Percentiles rank a stretch among this genome's conserved stretches.
Evolutionary conservation across 345 rosid species (phyloP).

Genomic region (Lumnitzera littorea): DNA sequence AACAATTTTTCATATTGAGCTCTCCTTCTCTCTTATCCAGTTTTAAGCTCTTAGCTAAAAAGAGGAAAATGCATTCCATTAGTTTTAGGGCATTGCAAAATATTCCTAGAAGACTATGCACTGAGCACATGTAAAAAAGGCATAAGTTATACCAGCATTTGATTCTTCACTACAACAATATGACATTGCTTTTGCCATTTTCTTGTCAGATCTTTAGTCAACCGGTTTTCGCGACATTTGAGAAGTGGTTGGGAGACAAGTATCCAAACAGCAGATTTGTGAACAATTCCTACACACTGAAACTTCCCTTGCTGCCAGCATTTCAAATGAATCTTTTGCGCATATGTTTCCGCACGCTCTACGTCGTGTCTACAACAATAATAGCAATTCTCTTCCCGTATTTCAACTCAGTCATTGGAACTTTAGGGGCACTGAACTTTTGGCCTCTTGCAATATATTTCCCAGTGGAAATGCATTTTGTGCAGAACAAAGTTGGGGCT

Average conservation of each 20-base stretch:
- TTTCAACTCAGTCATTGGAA: slow-evolving; percentile 77
- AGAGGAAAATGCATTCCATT: too few species aligned
- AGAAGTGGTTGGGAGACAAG: slow-evolving; percentile 29
- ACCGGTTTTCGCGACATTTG: slow-evolving; percentile 38
- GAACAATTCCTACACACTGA: slow-evolving; percentile 17
- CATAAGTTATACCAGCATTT: too few species aligned
- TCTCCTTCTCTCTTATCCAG: too few species aligned
- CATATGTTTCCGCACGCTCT: slow-evolving; percentile 40
- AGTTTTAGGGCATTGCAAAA: too few species aligned
- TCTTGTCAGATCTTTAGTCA: slow-evolving; percentile 40
- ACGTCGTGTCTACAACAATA: slow-evolving; percentile 41
- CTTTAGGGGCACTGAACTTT: slow-evolving; percentile 61
- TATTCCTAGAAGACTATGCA: too few species aligned
- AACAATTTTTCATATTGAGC: too few species aligned
- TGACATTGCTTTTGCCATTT: too few species aligned
- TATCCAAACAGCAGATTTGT: slow-evolving; percentile 41
- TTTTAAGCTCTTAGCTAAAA: too few species aligned
- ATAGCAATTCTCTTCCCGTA: slow-evolving; percentile 61
- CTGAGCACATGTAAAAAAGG: too few species aligned
- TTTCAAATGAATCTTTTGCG: slow-evolving; percentile 25
- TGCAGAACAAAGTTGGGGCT: slow-evolving; percentile 37
- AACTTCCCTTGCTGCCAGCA: slow-evolving; percentile 24
- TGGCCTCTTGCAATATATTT: slow-evolving; percentile 77
- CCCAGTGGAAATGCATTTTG: slow-evolving; percentile 64
- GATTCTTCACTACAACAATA: too few species aligned